These are phyloP conservation scores for Aspergillus melleus DNA, from an alignment of 2,329 filamentous ascomycete species.

Conservation along the genomic window DNA sequence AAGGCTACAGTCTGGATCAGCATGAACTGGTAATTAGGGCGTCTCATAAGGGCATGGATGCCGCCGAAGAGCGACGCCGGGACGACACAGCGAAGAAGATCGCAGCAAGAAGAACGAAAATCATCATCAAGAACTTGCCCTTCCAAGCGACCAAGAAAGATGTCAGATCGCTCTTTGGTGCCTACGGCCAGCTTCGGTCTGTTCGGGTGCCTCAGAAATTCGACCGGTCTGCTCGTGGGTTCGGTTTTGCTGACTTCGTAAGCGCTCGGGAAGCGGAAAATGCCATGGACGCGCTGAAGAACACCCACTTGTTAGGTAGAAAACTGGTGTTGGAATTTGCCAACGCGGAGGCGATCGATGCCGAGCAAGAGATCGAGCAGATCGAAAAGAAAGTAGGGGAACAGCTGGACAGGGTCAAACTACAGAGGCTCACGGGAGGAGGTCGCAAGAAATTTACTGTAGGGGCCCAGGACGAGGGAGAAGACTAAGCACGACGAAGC, in stretches of 20 bases:
- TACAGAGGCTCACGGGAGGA: slow-evolving; percentile 81
- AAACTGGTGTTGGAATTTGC: slow-evolving; percentile 90
- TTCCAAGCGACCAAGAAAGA: slow-evolving; percentile 96
- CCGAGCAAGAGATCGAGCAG: slow-evolving; percentile 92
- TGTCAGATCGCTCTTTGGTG: slow-evolving; percentile 77
- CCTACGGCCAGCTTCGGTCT: slow-evolving; percentile 88
- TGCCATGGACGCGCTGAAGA: slow-evolving; percentile 84
- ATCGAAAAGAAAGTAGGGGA: slow-evolving; percentile 95
- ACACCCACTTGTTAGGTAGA: slow-evolving; percentile 90
- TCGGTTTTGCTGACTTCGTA: slow-evolving; percentile 95
- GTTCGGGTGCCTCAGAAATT: slow-evolving; percentile 96
- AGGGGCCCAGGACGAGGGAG: slow-evolving; percentile 66
- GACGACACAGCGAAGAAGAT: slow-evolving; percentile 82
- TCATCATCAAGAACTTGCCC: slow-evolving; percentile 96
- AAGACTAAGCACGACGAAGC: slow-evolving; percentile 34
- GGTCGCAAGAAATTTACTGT: slow-evolving; percentile 87
- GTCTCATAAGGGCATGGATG: slow-evolving; percentile 83
- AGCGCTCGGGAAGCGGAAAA: slow-evolving; percentile 86
- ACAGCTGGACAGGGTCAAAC: slow-evolving; percentile 85
- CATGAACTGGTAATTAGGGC: slow-evolving; percentile 83
- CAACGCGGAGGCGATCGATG: slow-evolving; percentile 81
- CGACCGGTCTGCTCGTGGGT: slow-evolving; percentile 82
- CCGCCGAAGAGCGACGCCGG: slow-evolving; percentile 79
- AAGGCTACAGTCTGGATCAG: slow-evolving; percentile 81
- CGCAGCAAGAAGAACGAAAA: slow-evolving; percentile 77